Base-by-base conservation (phyloP, 2,329 filamentous ascomycete genomes). In the Aspergillus chevalieri region DNA sequence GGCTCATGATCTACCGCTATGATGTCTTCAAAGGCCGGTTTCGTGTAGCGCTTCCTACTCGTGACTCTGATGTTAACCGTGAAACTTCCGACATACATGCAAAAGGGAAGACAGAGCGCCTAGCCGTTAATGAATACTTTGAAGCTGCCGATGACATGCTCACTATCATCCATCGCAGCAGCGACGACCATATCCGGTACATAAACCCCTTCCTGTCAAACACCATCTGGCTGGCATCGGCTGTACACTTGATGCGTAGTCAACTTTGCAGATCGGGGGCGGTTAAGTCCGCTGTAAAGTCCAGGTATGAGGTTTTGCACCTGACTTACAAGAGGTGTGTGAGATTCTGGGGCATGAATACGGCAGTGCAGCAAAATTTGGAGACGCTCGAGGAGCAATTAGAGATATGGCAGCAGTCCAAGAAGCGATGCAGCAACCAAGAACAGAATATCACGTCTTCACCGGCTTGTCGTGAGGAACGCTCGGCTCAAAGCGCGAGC, bases 1-100 rank as follows among this genome's bases (percentile, higher is more conserved):
- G 60, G 7, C 56, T 70, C 45, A 68, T 70, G 66, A 63, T 65
- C 26, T 53, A 64, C 43, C 60, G 64, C 38, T 62, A 65, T 47
- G 56, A 65, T 38, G 53, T 65, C 14, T 67, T 65, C 47, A 48
- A 57, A 47, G 55, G 51, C 15, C 45, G 17, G 6, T 43, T 14
- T 21, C 33, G 39, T 34, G 30, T 22, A 19, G 33, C 43, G 1
- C 34, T 43, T 12, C 9, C 45, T 19, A 28, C 22, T 6, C 39
- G 43, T 21, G 43, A 48, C 7, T 24, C 12, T 2, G 17, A 28
- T 17, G 19, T n/a, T 9, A 33, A 17, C n/a, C n/a, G n/a, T n/a
- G 43, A 45, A 0, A 15, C 12, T 7, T 6, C 28, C 12, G 8
- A n/a, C 2, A 14, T 19, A 12, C 10, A 26, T 21, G 12, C 19